Evolutionary conservation across 2,329 filamentous ascomycete genomes (phyloP), one percentile per base, ranked within the genome.

Genomic region (Xylaria sp.): DNA sequence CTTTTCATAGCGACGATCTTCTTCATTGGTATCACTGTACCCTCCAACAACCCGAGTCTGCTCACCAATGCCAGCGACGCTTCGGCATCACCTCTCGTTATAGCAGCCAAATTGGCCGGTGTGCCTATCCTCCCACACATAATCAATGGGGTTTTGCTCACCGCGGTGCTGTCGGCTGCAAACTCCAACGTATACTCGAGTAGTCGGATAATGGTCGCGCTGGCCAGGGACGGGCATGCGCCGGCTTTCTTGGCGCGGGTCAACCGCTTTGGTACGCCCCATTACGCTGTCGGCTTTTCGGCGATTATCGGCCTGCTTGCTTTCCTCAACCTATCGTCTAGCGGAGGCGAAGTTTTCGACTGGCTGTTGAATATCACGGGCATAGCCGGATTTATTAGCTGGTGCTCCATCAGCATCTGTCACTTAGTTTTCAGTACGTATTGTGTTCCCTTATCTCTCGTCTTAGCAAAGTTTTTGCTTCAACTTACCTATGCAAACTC

Each of bases 181-280:
- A 93, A 92, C 81, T 92, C 91, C 15, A 92, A 92, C 81, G 86
- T 94, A 68, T 93, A 92, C 82, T 91, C 90, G 51, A 89, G 89
- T 68, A 90, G 88, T 66, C 89, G 91, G 28, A 90, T 91, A 50
- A 84, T 93, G 44, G 85, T 92, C 71, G 89, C 88, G 10, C 84
- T 93, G 13, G 89, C 90, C 41, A 82, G 89, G 51, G 88, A 90
- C 64, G 86, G 88, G 51, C 87, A 89, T 67, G 90, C 90, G 0
- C 91, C 91, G 1, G 78, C 77, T 10, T 81, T 91, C 74, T 83
- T 93, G 76, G 85, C 84, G 70, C 80, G 82, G 56, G 91, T 89
- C 69, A 91, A 89, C 79, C 80, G 81, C 37, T 81, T 83, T 68
- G 91, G 91, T 34, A 89, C 90, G 0, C 91, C 91, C 0, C 88